A percentile compares a stretch with the other conserved stretches of the same genome.
Conservation (phyloP, 1,139 yeast species). For the Tardiomyces blankii region DNA sequence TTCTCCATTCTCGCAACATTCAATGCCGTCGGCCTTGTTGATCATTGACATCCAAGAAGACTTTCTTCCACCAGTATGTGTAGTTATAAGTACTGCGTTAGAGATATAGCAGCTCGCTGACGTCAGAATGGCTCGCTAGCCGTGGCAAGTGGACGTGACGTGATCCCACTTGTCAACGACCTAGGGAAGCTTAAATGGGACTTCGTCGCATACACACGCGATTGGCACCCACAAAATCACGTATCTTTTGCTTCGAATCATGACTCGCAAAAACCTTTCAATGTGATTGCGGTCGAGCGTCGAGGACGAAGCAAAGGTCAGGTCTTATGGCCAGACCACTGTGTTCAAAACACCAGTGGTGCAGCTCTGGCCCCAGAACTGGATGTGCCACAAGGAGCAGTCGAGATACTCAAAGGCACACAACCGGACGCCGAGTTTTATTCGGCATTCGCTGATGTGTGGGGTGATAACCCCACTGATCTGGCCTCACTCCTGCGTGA, state of each 20-base stretch:
- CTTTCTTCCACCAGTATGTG: slow-evolving; percentile 50
- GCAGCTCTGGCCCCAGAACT: slow-evolving; percentile 48
- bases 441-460: slow-evolving; percentile 77
- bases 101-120: not conserved
- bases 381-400: slow-evolving; percentile 10
- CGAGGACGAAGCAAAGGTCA: slow-evolving; percentile 26
- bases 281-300: slow-evolving; percentile 34
- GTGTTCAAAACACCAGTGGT: slow-evolving; percentile 63
- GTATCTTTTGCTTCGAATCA: slow-evolving; percentile 74
- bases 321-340: slow-evolving; percentile 81
- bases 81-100: slow-evolving; percentile 4
- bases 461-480: slow-evolving; percentile 65
- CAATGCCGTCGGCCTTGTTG: slow-evolving; percentile 38
- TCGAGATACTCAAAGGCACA: slow-evolving; percentile 57
- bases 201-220: slow-evolving; percentile 62
- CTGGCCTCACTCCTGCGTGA: slow-evolving; percentile 38
- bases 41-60: slow-evolving; percentile 80
- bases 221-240: slow-evolving; percentile 81
- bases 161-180: slow-evolving; percentile 40
- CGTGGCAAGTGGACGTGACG: slow-evolving; percentile 50
- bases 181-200: slow-evolving; percentile 43
- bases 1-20: not conserved
- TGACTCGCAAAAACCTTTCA: slow-evolving; percentile 39
- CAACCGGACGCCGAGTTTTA: slow-evolving; percentile 69
- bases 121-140: slow-evolving; percentile 56